Evolutionary conservation across 352 stramenopile species (phyloP), one percentile per base, ranked within the genome.

Genomic region (Globisporangium cylindrosporum): DNA sequence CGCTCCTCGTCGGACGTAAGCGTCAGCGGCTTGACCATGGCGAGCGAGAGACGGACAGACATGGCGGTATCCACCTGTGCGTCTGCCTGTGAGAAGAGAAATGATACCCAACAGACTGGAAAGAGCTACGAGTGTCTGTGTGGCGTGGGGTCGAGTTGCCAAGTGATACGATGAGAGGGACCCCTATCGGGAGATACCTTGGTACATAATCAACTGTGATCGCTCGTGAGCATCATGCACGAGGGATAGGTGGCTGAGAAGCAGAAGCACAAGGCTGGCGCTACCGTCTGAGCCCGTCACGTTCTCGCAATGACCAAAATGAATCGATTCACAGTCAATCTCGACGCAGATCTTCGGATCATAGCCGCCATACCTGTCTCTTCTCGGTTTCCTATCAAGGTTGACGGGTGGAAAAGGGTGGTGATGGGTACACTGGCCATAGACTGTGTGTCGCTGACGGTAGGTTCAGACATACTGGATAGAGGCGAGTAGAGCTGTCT

Each of bases 11-110:
- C 62, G 1, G 34, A 20, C 7, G 57, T 51, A 4, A 62, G 57
- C 3, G 61, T 53, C 62, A 53, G 60, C 57, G 65, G 72, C 66
- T 74, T 76, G 70, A 58, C 71, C 68, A n/a, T 58, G 10, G 51
- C 51, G 51, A 29, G 51, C 5, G 51, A 58, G 51, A 34, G 1
- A 22, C 22, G 51, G 36, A 36, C 24, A 14, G 29, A 25, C 24
- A 58, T 43, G 36, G 0, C 12, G 14, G 32, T 36, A 48, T 48
- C 5, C 38, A 20, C 38, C 38, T 48, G 38, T 48, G 14, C 14
- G 38, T 15, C 14, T 18, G 38, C 15, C 38, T 48, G 38, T 48
- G 38, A 48, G 14, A n/a, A 48, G 14, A 48, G 15, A 4, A 43
- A 43, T 43, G 10, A 14, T 18, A 43, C 36, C 10, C 1, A 43